These are phyloP conservation scores for Fusarium xyrophilum DNA, from an alignment of 2,329 filamentous ascomycete species.

Conservation along the genomic window DNA sequence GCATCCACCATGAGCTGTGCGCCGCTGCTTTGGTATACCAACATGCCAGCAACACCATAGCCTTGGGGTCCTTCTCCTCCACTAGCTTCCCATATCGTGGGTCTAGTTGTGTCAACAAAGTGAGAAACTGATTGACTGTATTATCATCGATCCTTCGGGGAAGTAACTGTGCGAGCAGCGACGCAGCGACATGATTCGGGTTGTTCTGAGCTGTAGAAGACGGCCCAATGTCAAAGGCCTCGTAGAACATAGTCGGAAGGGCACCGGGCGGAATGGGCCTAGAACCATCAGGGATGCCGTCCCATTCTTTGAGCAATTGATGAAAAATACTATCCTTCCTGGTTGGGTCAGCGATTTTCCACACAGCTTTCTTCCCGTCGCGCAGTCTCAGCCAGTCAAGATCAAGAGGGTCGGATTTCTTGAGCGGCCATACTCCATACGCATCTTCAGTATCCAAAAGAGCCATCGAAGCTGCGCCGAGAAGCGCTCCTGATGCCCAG, in stretches of 20 bases:
- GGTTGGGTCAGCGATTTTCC: slow-evolving; percentile 57
- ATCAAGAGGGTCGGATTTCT: slow-evolving; percentile 49
- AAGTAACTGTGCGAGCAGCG: slow-evolving; percentile 50
- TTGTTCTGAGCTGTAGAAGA: slow-evolving; percentile 36
- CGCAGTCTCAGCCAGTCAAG: slow-evolving; percentile 66
- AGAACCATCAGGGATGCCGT: slow-evolving; percentile 11
- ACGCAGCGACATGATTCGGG: slow-evolving; percentile 46
- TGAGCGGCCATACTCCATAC: slow-evolving; percentile 63
- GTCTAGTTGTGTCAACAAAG: slow-evolving; percentile 55
- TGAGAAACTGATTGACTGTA: slow-evolving; percentile 54
- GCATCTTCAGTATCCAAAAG: slow-evolving; percentile 52
- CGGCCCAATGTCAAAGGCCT: slow-evolving; percentile 39
- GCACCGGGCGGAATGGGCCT: slow-evolving; percentile 11
- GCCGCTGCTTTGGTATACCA: slow-evolving; percentile 61
- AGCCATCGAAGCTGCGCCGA: slow-evolving; percentile 55
- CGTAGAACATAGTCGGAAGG: slow-evolving; percentile 46
- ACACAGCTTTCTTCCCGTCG: slow-evolving; percentile 63
- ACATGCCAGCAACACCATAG: slow-evolving; percentile 61
- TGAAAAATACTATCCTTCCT: slow-evolving; percentile 57
- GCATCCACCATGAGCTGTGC: slow-evolving; percentile 56
- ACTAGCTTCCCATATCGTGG: slow-evolving; percentile 55
- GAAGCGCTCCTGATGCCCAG: slow-evolving; percentile 56
- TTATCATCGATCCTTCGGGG: slow-evolving; percentile 46
- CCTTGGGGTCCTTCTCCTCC: slow-evolving; percentile 57
- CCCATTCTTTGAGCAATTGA: slow-evolving; percentile 28